phyloP scores from a whole-genome alignment of 2,329 filamentous ascomycete genomes.

The Fusarium nematophilum region DNA sequence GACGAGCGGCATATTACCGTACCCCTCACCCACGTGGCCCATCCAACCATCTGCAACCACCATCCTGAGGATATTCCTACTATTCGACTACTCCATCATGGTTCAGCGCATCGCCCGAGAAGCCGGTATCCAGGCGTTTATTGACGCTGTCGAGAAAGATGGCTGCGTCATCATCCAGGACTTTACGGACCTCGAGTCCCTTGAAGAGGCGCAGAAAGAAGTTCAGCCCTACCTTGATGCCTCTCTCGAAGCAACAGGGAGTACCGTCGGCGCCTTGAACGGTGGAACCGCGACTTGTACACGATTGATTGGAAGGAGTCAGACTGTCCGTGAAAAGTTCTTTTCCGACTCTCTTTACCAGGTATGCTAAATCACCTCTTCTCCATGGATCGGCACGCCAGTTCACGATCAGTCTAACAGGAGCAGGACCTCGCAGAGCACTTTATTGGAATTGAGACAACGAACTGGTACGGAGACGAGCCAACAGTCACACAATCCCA shows the following conservation, averaged over 20 bases:
- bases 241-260: slow-evolving; percentile 19
- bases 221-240: slow-evolving; percentile 31
- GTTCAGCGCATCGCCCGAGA: slow-evolving; percentile 21
- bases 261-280: slow-evolving; percentile 41
- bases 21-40: too few relatives aligned
- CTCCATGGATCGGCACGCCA: slow-evolving; percentile 24
- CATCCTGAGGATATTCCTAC: too few relatives aligned
- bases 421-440: slow-evolving; percentile 39
- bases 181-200: slow-evolving; percentile 18
- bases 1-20: too few relatives aligned
- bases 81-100: slow-evolving; percentile 10
- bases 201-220: slow-evolving; percentile 14
- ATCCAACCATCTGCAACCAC: too few relatives aligned
- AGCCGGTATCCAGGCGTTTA: slow-evolving; percentile 20
- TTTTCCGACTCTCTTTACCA: slow-evolving; percentile 35
- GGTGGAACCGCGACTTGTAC: slow-evolving; percentile 52
- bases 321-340: slow-evolving; percentile 51
- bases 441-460: slow-evolving; percentile 50
- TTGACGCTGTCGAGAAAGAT: slow-evolving; percentile 22
- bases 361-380: too few relatives aligned
- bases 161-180: slow-evolving; percentile 29
- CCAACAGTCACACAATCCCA: slow-evolving; percentile 47
- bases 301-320: slow-evolving; percentile 48
- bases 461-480: slow-evolving; percentile 47
- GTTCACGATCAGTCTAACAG: neutral